Conservation (phyloP, 2,329 filamentous ascomycete genomes). For the Xylariaceae sp. region DNA sequence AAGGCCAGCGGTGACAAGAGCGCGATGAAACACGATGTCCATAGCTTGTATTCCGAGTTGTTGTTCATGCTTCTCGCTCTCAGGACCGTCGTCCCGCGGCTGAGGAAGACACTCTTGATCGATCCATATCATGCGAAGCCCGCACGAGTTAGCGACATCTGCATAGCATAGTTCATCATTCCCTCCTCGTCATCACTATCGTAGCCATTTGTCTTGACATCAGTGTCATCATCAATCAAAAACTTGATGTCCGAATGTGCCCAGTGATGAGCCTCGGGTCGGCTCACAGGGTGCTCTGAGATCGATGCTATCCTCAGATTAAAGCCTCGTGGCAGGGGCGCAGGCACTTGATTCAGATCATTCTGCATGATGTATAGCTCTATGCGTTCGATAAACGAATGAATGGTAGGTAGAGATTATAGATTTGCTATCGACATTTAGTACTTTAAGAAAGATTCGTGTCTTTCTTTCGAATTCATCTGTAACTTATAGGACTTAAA, state of each 20-base stretch:
- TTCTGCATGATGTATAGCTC: too few relatives aligned
- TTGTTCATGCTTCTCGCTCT: background rate
- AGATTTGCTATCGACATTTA: too few relatives aligned
- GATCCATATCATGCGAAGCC: conserved; percentile 13
- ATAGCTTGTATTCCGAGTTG: conserved; percentile 10
- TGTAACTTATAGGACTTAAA: too few relatives aligned
- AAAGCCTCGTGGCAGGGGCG: too few relatives aligned
- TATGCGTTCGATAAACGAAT: too few relatives aligned
- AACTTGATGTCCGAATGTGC: conserved; percentile 6
- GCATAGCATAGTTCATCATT: conserved; percentile 3
- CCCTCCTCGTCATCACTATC: conserved; percentile 9
- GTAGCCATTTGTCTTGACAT: conserved; percentile 3
- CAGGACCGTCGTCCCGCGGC: background rate
- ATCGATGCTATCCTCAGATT: background rate
- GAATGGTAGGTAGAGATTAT: too few relatives aligned
- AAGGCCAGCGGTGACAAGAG: conserved; percentile 6
- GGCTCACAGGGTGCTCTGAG: background rate
- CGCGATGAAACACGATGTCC: conserved; percentile 12
- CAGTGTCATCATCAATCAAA: conserved; percentile 3
- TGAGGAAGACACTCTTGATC: conserved; percentile 12
- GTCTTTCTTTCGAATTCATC: too few relatives aligned
- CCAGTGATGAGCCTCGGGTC: background rate
- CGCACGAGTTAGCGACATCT: conserved; percentile 6
- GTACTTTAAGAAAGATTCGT: too few relatives aligned
- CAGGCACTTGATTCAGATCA: too few relatives aligned